Evolutionary conservation across 2,329 filamentous ascomycete genomes (phyloP), one percentile per base, ranked within the genome.

Genomic region (Calonectria leucothoes): DNA sequence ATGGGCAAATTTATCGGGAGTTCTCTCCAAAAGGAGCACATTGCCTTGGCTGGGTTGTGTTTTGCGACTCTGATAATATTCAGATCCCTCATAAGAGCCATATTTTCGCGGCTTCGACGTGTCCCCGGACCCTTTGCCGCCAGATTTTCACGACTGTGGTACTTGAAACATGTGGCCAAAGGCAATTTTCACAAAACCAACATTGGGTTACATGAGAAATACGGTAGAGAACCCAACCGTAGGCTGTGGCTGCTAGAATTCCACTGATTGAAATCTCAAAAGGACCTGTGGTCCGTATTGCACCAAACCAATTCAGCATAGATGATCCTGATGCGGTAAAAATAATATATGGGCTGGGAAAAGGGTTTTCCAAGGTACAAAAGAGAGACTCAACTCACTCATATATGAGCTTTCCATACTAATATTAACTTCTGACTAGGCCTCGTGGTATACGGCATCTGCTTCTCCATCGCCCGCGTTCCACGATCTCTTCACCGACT

Each of bases 221-320:
- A 69, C n/a, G 66, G 66, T 69, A 69, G 4, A 23, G 11, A 23
- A 20, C 8, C 7, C 1, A 11, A 27, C 4, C 11, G 12, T 4
- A 2, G 7, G n/a, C 51, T 59, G 15, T n/a, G 14, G 14, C 12
- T 11, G 33, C 20, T 4, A 15, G 0, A 27, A 10, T 8, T 25
- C 5, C 23, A 33, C 11, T 63, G 2, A 39, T 6, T 8, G 6
- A 3, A 11, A 23, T 10, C 1, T 20, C 3, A 29, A 15, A 52
- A 72, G 70, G 70, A 0, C 55, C 52, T 14, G n/a, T 72, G 1
- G 70, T 72, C 35, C 45, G 70, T 14, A 72, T 72, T 14, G 70
- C 70, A 4, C 70, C 70, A 12, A 69, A 69, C 12, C 48, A 72
- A 49, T 72, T 39, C 20, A 69, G 57, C 48, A 45, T 72, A 4